Percentiles rank a stretch among this genome's conserved stretches.
These are phyloP conservation scores for Sanghuangporus sanghuang DNA, from an alignment of 1,284 basidiomycete genomes.

Conservation along the genomic window DNA sequence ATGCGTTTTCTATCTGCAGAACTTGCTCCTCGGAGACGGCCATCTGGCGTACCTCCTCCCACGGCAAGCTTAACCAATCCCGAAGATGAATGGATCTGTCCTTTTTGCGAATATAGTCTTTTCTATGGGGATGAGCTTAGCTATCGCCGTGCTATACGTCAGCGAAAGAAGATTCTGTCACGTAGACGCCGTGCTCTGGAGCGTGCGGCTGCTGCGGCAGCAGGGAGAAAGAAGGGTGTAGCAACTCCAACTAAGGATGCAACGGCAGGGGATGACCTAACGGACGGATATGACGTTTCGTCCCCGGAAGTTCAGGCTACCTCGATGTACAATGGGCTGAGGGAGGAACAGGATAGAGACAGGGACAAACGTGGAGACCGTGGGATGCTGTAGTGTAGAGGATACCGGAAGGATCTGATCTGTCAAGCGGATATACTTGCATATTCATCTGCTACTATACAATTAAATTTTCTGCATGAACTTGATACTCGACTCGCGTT, in stretches of 20 bases:
- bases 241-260: constrained; percentile 14
- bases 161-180: constrained; percentile 73
- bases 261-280: constrained; percentile 30
- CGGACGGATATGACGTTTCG: constrained; percentile 15
- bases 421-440: neutral
- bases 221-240: constrained; percentile 20
- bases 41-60: constrained; percentile 20
- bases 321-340: constrained; percentile 16
- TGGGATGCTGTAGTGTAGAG: neutral
- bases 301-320: constrained; percentile 12
- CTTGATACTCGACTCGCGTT: neutral
- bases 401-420: constrained; percentile 1
- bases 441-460: neutral
- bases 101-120: constrained; percentile 81
- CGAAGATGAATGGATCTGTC: constrained; percentile 84
- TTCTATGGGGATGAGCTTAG: constrained; percentile 74
- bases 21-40: constrained; percentile 44
- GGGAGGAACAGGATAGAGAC: constrained; percentile 18
- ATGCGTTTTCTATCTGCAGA: constrained; percentile 64
- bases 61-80: constrained; percentile 48
- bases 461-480: neutral
- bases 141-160: constrained; percentile 61
- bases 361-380: constrained; percentile 14
- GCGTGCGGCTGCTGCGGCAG: constrained; percentile 51
- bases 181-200: constrained; percentile 72